Evolutionary conservation across 495 filamentous ascomycete genomes (phyloP), one percentile per base, ranked within the genome.

Genomic region (Halenospora varia): DNA sequence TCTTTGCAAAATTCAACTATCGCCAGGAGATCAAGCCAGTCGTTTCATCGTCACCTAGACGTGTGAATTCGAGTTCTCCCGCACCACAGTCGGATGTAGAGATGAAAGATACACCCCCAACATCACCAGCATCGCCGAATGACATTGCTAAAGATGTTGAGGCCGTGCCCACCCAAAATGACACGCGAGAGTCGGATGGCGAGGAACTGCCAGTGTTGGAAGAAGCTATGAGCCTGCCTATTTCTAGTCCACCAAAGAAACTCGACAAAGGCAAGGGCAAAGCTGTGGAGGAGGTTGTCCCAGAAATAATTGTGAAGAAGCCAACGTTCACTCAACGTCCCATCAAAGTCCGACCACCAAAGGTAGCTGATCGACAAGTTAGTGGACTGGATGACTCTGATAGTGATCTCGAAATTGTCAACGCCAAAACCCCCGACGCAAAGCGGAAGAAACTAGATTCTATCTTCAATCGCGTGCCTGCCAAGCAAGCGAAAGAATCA

Each of bases 1-100:
- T 98, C 19, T 89, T 99, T 67, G 86, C 89, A 39, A 79, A 82
- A 25, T 96, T 97, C 73, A 89, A 90, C 66, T 92, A 87, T 63
- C 80, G 75, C 57, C 72, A 80, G 26, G 40, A 59, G 8, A 26
- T 18, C 2, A 58, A 65, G 0, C 20, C 55, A 13, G 66, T 53
- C 11, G 56, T 66, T 23, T 13, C 49, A 41, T 73, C 78, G 55
- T 71, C 81, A 70, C 51, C 66, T 67, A 17, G 68, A 70, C 22
- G 72, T 64, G 13, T 70, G 67, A 25, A 60, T 74, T 77, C 18
- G 60, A 65, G 35, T 74, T 59, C 62, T 17, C 74, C 49, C 15
- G 51, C 52, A 18, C 68, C 65, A 25, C 67, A 74, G 23, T 77
- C 72, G 2, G 76, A 80, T 67, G 64, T 62, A 13, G 76, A 79